Base-by-base conservation (phyloP, 2,329 filamentous ascomycete genomes). In the Aspergillus sp. region DNA sequence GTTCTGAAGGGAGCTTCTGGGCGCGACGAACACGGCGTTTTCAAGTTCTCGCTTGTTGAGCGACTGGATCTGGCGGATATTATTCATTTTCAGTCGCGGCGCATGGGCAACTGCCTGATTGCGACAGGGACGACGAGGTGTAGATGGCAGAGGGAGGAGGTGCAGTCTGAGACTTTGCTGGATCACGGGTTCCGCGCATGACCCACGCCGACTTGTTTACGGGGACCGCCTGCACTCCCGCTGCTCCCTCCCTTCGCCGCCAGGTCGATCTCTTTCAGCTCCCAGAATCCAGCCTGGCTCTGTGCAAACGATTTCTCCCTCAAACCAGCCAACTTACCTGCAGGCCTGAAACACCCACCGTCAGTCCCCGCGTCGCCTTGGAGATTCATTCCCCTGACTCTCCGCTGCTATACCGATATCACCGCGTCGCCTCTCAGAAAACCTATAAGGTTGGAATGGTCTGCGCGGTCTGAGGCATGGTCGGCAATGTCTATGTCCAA, bases 31-130 rank as follows among this genome's bases (percentile, higher is more conserved):
- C 78, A 86, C 74, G 55, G 81, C 85, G 57, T 86, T 80, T 60
- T 95, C 88, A 41, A 98, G 82, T 63, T 98, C 91, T 47, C 80
- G 80, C 67, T 91, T 86, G 60, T 98, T 98, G 38, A 98, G 81
- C 57, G 81, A 78, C 59, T 93, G 84, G 40, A 95, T 91, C 37
- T 86, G 80, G 48, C 86, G 83, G 47, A 98, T 91, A 47, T 85
- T 81, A 58, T 98, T 95, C 91, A 98, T 98, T 16, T 45, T 67
- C 32, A 22, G 19, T 22, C 10, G 19, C n/a, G n/a, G n/a, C n/a
- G n/a, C n/a, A n/a, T n/a, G n/a, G n/a, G n/a, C n/a, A n/a, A n/a
- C n/a, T n/a, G n/a, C n/a, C n/a, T n/a, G n/a, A n/a, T n/a, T n/a
- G n/a, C n/a, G n/a, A n/a, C n/a, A n/a, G n/a, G n/a, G n/a, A n/a